Evolutionary conservation across 495 filamentous ascomycete species (phyloP), one percentile per base, ranked within the genome.

Genomic region (Aspergillus incahuasiensis): DNA sequence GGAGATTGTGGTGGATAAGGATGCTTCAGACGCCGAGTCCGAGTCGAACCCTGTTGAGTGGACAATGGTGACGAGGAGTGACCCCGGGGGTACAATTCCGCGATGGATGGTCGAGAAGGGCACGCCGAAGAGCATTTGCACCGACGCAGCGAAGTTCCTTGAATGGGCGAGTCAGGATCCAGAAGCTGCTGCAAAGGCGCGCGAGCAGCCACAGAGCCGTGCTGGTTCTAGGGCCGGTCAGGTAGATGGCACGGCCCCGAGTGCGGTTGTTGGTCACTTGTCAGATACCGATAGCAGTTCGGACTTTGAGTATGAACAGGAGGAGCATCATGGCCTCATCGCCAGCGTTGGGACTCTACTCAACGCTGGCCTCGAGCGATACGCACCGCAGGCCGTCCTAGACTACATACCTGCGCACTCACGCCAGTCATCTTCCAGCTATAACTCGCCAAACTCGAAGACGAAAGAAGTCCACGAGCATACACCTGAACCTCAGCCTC

Each of bases 1-100:
- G 39, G 94, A 97, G 72, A 78, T 96, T 24, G 85, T 84, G n/a
- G 63, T 55, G 35, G 53, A 59, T n/a, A 54, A 47, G 25, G 19
- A 41, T 13, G 24, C n/a, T 45, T 21, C 13, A 2, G 53, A 28
- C 18, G 9, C 13, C 16, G 24, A 12, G 11, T 28, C 43, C 21
- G 22, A 76, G 5, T 79, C 79, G 25, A 87, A 84, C 52, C 86
- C 87, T 0, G 83, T 97, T 13, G 92, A 97, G 68, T 97, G 92
- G 92, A 84, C 96, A 34, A 96, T 97, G 94, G 83, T 97, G 20
- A 96, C 92, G 1, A 77, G 92, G n/a, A 91, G 87, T 67, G 91
- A 97, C 60, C 92, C 92, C 0, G 92, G 94, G 20, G 94, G 92
- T 30, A 94, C 82, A 51, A 92, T 97, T 7, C 92, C 92, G 0